Base-by-base conservation (phyloP, 768 basidiomycete genomes). In the Podaxis sp. region DNA sequence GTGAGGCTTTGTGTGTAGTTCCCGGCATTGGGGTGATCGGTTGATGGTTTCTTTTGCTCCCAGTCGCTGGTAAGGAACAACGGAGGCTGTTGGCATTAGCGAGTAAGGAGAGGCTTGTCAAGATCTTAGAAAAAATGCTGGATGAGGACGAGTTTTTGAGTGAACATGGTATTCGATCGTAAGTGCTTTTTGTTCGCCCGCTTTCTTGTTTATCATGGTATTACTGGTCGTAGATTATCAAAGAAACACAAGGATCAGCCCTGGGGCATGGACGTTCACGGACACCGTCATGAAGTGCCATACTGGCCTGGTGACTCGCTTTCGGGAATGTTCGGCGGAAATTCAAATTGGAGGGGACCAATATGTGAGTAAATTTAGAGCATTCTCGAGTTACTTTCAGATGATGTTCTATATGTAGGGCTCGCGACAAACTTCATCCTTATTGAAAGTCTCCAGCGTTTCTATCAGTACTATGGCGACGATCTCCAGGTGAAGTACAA, bases 261-360 rank as follows among this genome's bases (percentile, higher is more conserved):
- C 3, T 99, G 93, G 91, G 90, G 89, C 5, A 97, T 98, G 83
- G 79, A 93, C 63, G 96, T 97, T 51, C 86, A 97, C 62, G 95
- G 94, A 14, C 85, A 98, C 66, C 82, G 88, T 44, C 92, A 97
- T 70, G 91, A 94, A 68, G 93, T 98, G 32, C 84, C 85, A 36
- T 99, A 98, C 74, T 98, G 97, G 97, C 96, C 97, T 0, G 97
- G 95, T 7, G 97, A 99, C 71, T 98, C 96, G 1, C 85, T 84
- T 66, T 95, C 93, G 10, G 95, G 95, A 50, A 99, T 99, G 96
- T 96, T 97, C 73, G 94, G 95, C 55, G 93, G 93, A n/a, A 95
- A 95, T 70, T 95, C 93, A n/a, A 95, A 95, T 65, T 96, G 93
- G 93, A 79, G 94, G 71, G 94, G 94, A n/a, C 90, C 90, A 3